A percentile compares a stretch with the other conserved stretches of the same genome.
phyloP scores from a whole-genome alignment of 2,329 filamentous ascomycete species.

The Fusarium stilboides region DNA sequence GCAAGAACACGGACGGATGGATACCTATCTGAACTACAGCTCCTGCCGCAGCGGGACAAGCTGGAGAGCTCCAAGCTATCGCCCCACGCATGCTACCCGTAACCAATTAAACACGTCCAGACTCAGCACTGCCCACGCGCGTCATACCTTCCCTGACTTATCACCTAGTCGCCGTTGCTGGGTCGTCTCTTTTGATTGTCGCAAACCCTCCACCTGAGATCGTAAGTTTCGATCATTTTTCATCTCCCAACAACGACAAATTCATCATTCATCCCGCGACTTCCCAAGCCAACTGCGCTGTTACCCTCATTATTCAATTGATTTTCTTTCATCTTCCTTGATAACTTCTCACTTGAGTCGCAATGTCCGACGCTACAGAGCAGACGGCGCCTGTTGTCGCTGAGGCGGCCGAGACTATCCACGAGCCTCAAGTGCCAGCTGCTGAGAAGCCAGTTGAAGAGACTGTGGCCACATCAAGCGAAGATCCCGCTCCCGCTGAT shows the following conservation, averaged over 20 bases:
- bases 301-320: conserved; percentile 1
- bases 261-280: conserved; percentile 7
- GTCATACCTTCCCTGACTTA: conserved; percentile 34
- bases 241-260: conserved; percentile 29
- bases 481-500: conserved; percentile 18
- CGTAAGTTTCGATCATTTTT: conserved; percentile 24
- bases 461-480: not conserved
- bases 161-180: conserved; percentile 38
- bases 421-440: conserved; percentile 21
- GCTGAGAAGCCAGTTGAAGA: conserved; percentile 11
- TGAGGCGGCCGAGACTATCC: conserved; percentile 32
- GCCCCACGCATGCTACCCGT: not conserved
- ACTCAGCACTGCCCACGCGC: conserved; percentile 32
- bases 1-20: no score
- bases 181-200: conserved; percentile 42
- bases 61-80: conserved; percentile 19
- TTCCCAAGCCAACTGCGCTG: not conserved
- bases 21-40: not conserved
- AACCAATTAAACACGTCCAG: conserved; percentile 38
- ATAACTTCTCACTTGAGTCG: conserved; percentile 12
- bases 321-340: not conserved
- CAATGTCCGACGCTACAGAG: conserved; percentile 53
- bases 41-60: not conserved
- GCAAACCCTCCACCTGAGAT: conserved; percentile 41
- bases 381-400: conserved; percentile 45